Percentiles rank a stretch among this genome's conserved stretches.
Evolutionary conservation across 495 filamentous ascomycete species (phyloP).

Genomic region (Amphirosellinia nigrospora): DNA sequence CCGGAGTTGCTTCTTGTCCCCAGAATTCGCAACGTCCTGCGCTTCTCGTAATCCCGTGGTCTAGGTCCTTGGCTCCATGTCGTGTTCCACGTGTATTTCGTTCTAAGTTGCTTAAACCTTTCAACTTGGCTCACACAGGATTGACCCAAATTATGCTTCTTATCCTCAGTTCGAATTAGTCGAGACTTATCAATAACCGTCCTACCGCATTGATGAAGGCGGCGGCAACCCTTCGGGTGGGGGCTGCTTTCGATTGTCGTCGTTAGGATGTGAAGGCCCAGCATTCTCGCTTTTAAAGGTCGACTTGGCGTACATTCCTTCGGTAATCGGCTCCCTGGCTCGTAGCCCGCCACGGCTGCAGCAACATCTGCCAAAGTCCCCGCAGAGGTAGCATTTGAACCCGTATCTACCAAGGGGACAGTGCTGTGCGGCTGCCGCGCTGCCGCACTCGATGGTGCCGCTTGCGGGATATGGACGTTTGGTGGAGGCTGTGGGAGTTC

Average conservation of each 20-base stretch:
- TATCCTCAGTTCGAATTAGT: too few species aligned
- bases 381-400: constrained; percentile 30
- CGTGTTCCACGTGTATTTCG: not conserved
- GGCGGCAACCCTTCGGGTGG: constrained; percentile 40
- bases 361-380: constrained; percentile 41
- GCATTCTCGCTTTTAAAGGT: constrained; percentile 36
- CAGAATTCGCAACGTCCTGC: not conserved
- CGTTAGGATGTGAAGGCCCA: constrained; percentile 45
- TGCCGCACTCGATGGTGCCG: constrained; percentile 57
- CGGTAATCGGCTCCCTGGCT: constrained; percentile 33
- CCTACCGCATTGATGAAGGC: constrained; percentile 34
- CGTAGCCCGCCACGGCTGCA: constrained; percentile 38
- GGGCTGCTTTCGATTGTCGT: constrained; percentile 48
- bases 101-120: not conserved
- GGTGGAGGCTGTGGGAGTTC: constrained; percentile 83
- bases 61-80: not conserved
- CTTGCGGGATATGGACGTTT: constrained; percentile 48
- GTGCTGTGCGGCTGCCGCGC: constrained; percentile 41
- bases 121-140: not conserved
- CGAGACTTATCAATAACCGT: too few species aligned
- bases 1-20: not conserved
- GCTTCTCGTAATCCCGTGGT: not conserved
- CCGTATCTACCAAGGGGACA: constrained; percentile 29
- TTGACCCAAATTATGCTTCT: too few species aligned
- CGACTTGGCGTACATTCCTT: constrained; percentile 35